Evolutionary conservation across 2,329 filamentous ascomycete genomes (phyloP), one percentile per base, ranked within the genome.

Genomic region (Aureobasidium sp.): DNA sequence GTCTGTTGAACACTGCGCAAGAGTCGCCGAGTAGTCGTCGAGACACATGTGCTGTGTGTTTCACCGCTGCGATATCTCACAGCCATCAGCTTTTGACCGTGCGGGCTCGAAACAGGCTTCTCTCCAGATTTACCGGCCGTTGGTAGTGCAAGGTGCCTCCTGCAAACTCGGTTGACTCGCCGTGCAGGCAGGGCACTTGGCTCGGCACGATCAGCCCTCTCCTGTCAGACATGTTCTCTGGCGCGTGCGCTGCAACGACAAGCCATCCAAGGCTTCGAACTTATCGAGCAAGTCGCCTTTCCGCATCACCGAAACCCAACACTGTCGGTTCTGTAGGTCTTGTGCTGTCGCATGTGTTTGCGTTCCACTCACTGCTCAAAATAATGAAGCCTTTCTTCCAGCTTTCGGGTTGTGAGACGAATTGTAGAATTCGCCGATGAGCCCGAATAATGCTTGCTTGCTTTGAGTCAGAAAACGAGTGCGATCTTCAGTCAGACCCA

Each of bases 121-220:
- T 57, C 53, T 57, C 53, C 53, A 57, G 39, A 57, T 57, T 42
- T 36, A 57, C 39, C 39, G 39, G 53, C 53, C 41, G 53, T 57
- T 57, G 15, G 39, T 57, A 41, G 53, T 34, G 52, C 51, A 27
- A 31, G 27, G 45, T 49, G 27, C 48, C 34, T 29, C 37, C 52
- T 57, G 53, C 53, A 57, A 57, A 57, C 39, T 57, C 53, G 53
- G 53, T 57, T 36, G 52, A 45, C 53, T 57, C 53, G 39, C 39
- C 41, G 45, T 25, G 52, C 39, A 44, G 31, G 31, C 41, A 44
- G 52, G 52, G 37, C 20, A 41, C 36, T 34, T 53, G 51, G 51
- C 51, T 56, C 52, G 52, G 52, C 17, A 56, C 52, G 52, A 37
- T 45, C 53, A 57, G 53, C 53, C 53, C 53, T 56, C 37, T 41